phyloP scores from a whole-genome alignment of 441 rosid genomes.

The Populus hybrid region DNA sequence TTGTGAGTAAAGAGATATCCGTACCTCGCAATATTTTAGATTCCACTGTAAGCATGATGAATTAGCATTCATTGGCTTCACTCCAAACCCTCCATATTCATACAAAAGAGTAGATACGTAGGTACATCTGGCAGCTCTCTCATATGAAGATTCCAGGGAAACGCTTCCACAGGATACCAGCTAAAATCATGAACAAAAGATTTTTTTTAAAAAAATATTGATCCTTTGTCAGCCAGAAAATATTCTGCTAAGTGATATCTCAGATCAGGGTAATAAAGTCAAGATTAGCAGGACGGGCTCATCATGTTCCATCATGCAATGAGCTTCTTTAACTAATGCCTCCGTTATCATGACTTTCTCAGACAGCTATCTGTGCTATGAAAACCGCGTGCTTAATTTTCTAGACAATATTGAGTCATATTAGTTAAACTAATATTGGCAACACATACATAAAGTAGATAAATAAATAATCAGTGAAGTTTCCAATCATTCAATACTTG shows the following conservation, averaged over 20 bases:
- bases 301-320: not conserved
- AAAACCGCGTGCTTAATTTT: not conserved
- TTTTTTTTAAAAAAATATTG: too few relatives aligned
- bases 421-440: not conserved
- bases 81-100: slow-evolving; percentile 35
- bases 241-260: not conserved
- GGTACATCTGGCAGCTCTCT: slow-evolving; percentile 46
- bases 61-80: slow-evolving; percentile 24
- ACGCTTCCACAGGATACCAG: slow-evolving; percentile 44
- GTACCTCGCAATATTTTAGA: slow-evolving; percentile 46
- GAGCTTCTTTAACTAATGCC: not conserved
- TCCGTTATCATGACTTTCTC: not conserved
- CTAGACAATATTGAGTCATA: not conserved
- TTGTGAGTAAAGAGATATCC: not conserved
- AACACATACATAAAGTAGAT: not conserved
- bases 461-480: not conserved
- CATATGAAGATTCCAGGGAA: slow-evolving; percentile 52
- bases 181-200: slow-evolving; percentile 23
- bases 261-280: not conserved
- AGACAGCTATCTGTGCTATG: not conserved
- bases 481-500: not conserved
- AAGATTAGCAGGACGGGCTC: not conserved
- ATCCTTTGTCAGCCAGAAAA: not conserved
- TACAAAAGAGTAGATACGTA: slow-evolving; percentile 48
- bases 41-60: slow-evolving; percentile 41